Evolutionary conservation across 1,284 basidiomycete species (phyloP).

Genomic region (Ustilago bromivora): DNA sequence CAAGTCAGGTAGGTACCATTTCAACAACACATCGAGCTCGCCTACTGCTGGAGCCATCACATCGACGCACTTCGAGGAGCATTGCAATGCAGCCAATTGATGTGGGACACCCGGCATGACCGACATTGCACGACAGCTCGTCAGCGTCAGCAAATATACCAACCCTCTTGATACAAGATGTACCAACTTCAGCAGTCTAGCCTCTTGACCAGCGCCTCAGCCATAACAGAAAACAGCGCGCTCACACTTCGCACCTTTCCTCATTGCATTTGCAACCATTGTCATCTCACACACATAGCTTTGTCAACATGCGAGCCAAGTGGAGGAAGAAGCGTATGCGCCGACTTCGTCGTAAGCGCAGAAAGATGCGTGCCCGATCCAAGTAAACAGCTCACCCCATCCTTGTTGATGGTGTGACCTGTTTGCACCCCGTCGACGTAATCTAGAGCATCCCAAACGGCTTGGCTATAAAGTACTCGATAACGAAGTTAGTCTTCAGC

Average conservation of each 20-base stretch:
- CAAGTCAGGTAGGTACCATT: conserved; percentile 48
- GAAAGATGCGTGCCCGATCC: conserved; percentile 68
- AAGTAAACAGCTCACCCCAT: conserved; percentile 58
- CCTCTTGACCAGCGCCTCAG: neutral
- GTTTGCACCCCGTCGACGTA: conserved; percentile 32
- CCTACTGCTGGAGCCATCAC: conserved; percentile 19
- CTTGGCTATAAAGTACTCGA: conserved; percentile 18
- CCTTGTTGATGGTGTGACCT: conserved; percentile 10
- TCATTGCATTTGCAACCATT: conserved; percentile 10
- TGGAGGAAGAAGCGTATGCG: conserved; percentile 69
- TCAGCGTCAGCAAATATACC: conserved; percentile 17
- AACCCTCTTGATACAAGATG: neutral
- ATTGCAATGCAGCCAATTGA: conserved; percentile 6
- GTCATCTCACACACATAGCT: conserved; percentile 22
- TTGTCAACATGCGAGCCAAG: conserved; percentile 66
- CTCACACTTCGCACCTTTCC: conserved; percentile 23
- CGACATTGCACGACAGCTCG: neutral
- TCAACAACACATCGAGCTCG: conserved; percentile 5
- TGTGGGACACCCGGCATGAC: conserved; percentile 9
- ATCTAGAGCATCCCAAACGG: conserved; percentile 27
- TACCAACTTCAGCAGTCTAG: conserved; percentile 16
- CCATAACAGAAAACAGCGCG: conserved; percentile 6
- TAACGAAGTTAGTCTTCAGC: conserved; percentile 26
- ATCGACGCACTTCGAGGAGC: conserved; percentile 5
- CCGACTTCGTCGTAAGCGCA: conserved; percentile 68